These are phyloP conservation scores for Trichoderma sp. DNA, from an alignment of 2,329 filamentous ascomycete species.

Conservation along the genomic window DNA sequence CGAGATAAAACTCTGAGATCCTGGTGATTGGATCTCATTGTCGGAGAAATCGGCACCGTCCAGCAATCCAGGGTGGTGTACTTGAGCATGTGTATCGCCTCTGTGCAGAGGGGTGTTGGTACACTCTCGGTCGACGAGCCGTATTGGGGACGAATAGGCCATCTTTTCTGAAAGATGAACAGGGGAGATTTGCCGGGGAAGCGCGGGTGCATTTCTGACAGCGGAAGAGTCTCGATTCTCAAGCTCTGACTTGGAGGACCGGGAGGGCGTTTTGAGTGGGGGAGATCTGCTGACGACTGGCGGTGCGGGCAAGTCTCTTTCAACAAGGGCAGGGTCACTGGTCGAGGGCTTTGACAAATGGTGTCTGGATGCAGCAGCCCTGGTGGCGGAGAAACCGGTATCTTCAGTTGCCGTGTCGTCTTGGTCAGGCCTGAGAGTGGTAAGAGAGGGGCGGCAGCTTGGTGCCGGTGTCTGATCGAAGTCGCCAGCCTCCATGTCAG, in stretches of 20 bases:
- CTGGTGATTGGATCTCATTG: constrained; percentile 16
- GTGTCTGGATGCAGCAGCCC: constrained; percentile 22
- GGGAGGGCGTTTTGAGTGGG: not conserved
- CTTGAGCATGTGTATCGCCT: not conserved
- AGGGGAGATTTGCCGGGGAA: not conserved
- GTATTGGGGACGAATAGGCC: not conserved
- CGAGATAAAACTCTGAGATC: not conserved
- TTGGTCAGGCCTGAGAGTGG: constrained; percentile 21
- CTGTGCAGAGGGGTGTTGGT: not conserved
- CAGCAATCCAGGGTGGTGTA: constrained; percentile 23
- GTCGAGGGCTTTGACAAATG: constrained; percentile 27
- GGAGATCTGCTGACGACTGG: constrained; percentile 22
- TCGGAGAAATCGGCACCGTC: constrained; percentile 25
- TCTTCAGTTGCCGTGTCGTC: constrained; percentile 3
- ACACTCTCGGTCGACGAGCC: not conserved
- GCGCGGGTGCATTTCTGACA: not conserved
- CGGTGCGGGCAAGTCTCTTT: constrained; percentile 24
- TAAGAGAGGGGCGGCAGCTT: constrained; percentile 31
- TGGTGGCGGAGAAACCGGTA: constrained; percentile 13
- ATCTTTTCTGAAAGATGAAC: not conserved
- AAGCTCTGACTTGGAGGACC: not conserved
- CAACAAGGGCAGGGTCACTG: constrained; percentile 21
- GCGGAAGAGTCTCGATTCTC: constrained; percentile 17
- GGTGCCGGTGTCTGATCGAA: constrained; percentile 36
- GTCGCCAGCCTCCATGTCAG: constrained; percentile 26